Conservation (phyloP, 73 alveolate genomes). For the Symbiodinium pilosum region DNA sequence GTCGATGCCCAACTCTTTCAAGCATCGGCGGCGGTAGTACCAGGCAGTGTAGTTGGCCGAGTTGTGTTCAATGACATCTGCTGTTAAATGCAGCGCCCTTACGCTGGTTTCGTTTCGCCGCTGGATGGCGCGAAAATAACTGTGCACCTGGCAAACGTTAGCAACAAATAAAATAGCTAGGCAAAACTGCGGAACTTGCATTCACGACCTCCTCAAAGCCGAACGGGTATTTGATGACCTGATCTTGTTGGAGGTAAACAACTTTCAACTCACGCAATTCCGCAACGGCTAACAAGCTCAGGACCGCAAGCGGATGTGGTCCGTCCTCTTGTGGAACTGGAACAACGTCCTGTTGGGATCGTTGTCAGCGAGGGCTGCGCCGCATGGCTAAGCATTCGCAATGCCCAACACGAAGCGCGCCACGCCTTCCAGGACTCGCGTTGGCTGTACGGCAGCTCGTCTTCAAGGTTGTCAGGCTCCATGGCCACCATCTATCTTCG, state of each 20-base stretch:
- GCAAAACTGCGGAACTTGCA: not conserved
- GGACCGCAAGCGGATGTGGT: constrained; percentile 62
- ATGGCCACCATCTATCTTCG: not conserved
- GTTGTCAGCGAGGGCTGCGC: not conserved
- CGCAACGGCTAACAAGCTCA: not conserved
- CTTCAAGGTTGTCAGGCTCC: not conserved
- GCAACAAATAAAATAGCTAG: not conserved
- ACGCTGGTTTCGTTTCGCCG: constrained; percentile 60
- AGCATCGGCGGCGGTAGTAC: constrained; percentile 67
- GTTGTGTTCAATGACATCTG: constrained; percentile 84
- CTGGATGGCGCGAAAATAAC: constrained; percentile 78
- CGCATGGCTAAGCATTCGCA: not conserved
- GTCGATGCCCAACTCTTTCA: constrained; percentile 73
- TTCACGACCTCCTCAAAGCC: constrained; percentile 61
- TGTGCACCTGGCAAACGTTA: constrained; percentile 23
- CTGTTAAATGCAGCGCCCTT: constrained; percentile 57
- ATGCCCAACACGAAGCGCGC: not conserved
- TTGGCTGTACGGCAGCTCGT: constrained; percentile 46
- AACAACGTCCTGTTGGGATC: constrained; percentile 1
- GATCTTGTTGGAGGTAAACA: not conserved
- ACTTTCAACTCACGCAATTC: not conserved
- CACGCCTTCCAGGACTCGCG: constrained; percentile 62
- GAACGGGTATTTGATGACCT: constrained; percentile 68
- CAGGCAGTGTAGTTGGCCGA: constrained; percentile 88
- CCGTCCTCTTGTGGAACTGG: constrained; percentile 85